Evolutionary conservation across 1,284 basidiomycete species (phyloP), one percentile per base, ranked within the genome.

Genomic region (Fistulina hepatica): DNA sequence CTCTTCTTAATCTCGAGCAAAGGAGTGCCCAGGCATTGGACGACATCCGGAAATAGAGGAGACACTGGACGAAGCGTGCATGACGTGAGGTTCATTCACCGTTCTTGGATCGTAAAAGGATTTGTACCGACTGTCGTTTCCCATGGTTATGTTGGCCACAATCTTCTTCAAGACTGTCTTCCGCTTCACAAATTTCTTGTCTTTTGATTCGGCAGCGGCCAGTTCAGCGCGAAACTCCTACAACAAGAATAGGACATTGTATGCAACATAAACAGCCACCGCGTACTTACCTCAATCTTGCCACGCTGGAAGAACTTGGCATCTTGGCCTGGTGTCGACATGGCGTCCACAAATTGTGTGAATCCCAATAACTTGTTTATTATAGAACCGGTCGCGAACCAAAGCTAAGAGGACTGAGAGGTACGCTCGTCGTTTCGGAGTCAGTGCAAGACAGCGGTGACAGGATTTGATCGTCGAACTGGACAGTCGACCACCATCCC

Each of bases 1-100:
- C 94, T 97, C 73, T 98, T 98, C 73, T 98, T 98, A 59, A 98
- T 94, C 60, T 98, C 95, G 25, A 98, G 70, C 6, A 93, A 63
- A 23, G 89, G 86, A 6, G 86, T 89, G 28, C 82, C 81, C 43
- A 95, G 67, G 53, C 86, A 92, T 52, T 86, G 81, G 10, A 92
- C 79, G 36, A 95, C 86, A 50, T 94, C 91, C 13, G 76, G 73
- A 64, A 92, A 94, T 47, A 95, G 65, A 17, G 84, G 76, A 13
- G 91, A 95, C 94, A 98, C 88, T 97, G 52, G 40, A 50, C 43
- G 30, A 36, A 16, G 15, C 28, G n/a, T 44, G 42, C 37, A 21
- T 21, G 36, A 36, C 47, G 51, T 46, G 48, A 49, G 44, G 40
- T 50, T 46, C 43, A 50, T 43, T 49, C 42, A 45, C 44, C 46